Percentiles rank a stretch among this genome's conserved stretches.
These are phyloP conservation scores for Paramyrothecium sp. DNA, from an alignment of 2,329 filamentous ascomycete species.

Conservation along the genomic window DNA sequence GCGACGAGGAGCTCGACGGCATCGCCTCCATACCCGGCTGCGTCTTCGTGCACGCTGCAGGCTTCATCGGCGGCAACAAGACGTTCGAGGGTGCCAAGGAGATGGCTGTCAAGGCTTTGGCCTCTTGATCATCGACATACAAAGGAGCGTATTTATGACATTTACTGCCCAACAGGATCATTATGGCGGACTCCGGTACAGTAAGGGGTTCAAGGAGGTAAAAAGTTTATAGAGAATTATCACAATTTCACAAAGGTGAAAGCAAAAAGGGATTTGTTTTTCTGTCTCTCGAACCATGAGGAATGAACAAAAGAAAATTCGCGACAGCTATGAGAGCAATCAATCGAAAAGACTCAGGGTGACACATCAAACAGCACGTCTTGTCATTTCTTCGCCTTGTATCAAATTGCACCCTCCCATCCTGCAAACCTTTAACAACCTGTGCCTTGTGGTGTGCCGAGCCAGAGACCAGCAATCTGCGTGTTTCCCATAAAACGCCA, in stretches of 20 bases:
- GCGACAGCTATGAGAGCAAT: neutral
- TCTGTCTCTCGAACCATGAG: neutral
- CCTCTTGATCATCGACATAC: constrained; percentile 21
- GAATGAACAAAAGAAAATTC: constrained; percentile 1
- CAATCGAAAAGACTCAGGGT: neutral
- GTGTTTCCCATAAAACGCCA: neutral
- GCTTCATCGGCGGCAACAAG: constrained; percentile 95
- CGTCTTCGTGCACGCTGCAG: constrained; percentile 90
- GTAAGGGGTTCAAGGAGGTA: no score
- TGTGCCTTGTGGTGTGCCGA: neutral
- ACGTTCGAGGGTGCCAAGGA: constrained; percentile 83
- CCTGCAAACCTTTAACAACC: no score
- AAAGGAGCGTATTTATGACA: no score
- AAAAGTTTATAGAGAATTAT: no score
- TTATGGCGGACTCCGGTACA: no score
- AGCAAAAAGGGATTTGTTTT: no score
- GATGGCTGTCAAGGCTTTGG: constrained; percentile 79
- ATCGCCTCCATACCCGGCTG: constrained; percentile 69
- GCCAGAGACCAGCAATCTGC: neutral
- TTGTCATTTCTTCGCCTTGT: neutral
- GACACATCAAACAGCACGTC: neutral
- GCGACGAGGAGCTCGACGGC: constrained; percentile 80
- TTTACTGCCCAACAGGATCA: no score
- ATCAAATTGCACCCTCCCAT: neutral
- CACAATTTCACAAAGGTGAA: constrained; percentile 3